Percentiles rank a stretch among this genome's conserved stretches.
Conservation (phyloP, 2,329 filamentous ascomycete genomes). For the Aschersonia sp. region DNA sequence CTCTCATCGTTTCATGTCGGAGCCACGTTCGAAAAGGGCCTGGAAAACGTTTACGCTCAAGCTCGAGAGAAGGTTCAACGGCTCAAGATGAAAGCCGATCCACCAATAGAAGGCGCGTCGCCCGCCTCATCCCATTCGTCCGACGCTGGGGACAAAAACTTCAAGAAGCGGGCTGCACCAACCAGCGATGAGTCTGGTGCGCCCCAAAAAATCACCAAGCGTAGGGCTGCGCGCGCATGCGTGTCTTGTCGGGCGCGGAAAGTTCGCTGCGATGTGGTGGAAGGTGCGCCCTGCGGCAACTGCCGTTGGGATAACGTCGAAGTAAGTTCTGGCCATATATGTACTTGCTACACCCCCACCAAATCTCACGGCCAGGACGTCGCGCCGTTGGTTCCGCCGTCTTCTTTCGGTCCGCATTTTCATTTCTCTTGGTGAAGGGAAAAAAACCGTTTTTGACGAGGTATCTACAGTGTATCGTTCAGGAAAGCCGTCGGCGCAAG, state of each 20-base stretch:
- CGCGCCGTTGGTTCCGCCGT: background rate
- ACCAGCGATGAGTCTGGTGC: slow-evolving; percentile 13
- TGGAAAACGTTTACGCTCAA: too few species aligned
- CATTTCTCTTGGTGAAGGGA: too few species aligned
- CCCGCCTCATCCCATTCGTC: slow-evolving; percentile 13
- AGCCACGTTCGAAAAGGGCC: too few species aligned
- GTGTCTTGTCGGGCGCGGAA: slow-evolving; percentile 80
- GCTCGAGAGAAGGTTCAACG: too few species aligned
- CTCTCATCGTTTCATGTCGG: too few species aligned
- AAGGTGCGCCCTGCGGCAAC: slow-evolving; percentile 77
- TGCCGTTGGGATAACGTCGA: slow-evolving; percentile 70
- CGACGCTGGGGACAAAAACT: slow-evolving; percentile 9
- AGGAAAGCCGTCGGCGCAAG: slow-evolving; percentile 76
- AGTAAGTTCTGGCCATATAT: slow-evolving; percentile 12
- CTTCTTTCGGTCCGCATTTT: background rate
- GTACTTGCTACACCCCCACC: background rate
- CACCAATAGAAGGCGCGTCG: background rate
- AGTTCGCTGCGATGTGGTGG: slow-evolving; percentile 86
- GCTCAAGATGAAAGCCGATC: too few species aligned
- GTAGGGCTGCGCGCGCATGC: slow-evolving; percentile 82
- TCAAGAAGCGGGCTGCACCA: slow-evolving; percentile 19
- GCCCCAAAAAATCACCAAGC: slow-evolving; percentile 46
- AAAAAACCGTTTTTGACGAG: too few species aligned
- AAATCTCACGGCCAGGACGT: background rate
- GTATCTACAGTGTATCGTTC: slow-evolving; percentile 43